Evolutionary conservation across 306 rosid genomes (phyloP).

Genomic region (Trifolium repens): DNA sequence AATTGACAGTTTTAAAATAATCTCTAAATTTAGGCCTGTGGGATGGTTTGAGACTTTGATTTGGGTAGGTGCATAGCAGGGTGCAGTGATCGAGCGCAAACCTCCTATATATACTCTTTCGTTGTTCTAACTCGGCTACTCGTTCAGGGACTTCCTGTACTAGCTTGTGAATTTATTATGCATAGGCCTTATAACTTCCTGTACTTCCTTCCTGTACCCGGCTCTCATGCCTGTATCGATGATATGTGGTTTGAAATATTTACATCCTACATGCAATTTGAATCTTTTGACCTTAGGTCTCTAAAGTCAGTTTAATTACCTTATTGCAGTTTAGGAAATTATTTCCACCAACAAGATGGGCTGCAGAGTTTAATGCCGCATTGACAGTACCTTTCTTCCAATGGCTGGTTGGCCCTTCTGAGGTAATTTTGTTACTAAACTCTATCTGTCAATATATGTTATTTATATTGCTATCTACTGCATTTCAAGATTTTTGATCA

Average conservation of each 20-base stretch:
- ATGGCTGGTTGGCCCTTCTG: constrained; percentile 96
- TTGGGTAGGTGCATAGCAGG: background rate
- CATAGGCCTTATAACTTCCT: background rate
- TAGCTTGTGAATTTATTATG: background rate
- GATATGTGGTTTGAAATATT: background rate
- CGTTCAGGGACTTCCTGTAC: background rate
- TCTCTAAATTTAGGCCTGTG: background rate
- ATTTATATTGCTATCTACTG: background rate
- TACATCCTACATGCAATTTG: background rate
- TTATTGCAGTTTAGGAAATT: constrained; percentile 80
- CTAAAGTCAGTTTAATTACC: constrained; percentile 1
- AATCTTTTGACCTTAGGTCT: background rate
- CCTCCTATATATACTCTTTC: background rate
- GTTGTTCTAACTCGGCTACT: background rate
- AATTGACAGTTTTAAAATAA: background rate
- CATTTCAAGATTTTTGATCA: background rate
- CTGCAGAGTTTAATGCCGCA: constrained; percentile 94
- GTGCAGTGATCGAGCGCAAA: background rate
- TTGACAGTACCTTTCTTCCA: constrained; percentile 91
- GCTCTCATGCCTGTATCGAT: background rate
- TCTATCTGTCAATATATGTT: background rate
- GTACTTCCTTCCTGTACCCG: too few relatives aligned
- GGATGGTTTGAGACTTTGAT: background rate
- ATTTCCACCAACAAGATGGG: constrained; percentile 97
- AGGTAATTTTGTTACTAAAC: constrained; percentile 54